phyloP scores from a whole-genome alignment of 768 basidiomycete genomes.

The Stropharia rugosoannulata region DNA sequence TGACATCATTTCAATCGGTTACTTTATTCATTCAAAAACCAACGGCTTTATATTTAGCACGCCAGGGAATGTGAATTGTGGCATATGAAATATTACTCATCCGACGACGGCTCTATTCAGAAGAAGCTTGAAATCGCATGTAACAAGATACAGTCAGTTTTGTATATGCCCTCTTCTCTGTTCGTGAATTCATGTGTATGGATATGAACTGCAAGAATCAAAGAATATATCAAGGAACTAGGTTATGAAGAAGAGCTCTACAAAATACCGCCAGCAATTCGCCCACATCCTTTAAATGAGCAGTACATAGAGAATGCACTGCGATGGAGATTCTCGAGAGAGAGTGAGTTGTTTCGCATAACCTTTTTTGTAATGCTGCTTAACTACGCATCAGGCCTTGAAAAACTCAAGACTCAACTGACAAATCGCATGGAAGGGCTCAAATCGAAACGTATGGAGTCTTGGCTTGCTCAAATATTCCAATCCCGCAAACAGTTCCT shows the following conservation, averaged over 20 bases:
- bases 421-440: no score
- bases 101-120: not conserved
- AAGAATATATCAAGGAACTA: not conserved
- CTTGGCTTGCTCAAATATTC: no score
- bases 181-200: no score
- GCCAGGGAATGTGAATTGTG: not conserved
- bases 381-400: no score
- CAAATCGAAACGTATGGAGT: no score
- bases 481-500: not conserved
- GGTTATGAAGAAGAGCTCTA: conserved; percentile 10
- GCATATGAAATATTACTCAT: not conserved
- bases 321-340: not conserved
- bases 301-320: not conserved
- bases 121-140: not conserved
- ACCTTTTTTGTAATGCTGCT: no score
- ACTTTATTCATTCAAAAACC: not conserved
- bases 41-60: not conserved
- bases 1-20: not conserved
- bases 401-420: no score
- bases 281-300: not conserved
- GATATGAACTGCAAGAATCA: not conserved
- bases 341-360: not conserved
- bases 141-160: not conserved
- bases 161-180: not conserved
- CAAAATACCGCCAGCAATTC: not conserved